Conservation (phyloP, 495 filamentous ascomycete species). For the Aspergillus nanangensis region DNA sequence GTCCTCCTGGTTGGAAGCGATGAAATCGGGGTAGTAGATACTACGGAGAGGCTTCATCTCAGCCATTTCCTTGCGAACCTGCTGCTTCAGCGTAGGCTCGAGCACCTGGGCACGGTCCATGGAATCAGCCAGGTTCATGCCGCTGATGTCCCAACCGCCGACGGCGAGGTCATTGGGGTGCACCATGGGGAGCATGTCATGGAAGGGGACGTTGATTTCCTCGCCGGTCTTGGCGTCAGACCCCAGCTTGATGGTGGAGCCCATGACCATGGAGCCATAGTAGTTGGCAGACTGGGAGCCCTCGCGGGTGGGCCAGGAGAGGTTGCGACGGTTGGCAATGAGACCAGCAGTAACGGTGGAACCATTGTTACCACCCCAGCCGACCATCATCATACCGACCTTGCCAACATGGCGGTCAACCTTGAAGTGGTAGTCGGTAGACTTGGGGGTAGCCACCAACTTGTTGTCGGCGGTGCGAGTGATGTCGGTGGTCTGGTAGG, state of each 20-base stretch:
- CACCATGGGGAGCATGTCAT: slow-evolving; percentile 90
- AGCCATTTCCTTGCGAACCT: slow-evolving; percentile 90
- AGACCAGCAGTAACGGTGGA: slow-evolving; percentile 97
- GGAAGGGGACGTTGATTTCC: slow-evolving; percentile 96
- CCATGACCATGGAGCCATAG: slow-evolving; percentile 96
- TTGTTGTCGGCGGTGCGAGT: slow-evolving; percentile 68
- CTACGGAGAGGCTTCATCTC: slow-evolving; percentile 84
- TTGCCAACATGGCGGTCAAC: slow-evolving; percentile 90
- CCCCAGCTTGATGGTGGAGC: slow-evolving; percentile 93
- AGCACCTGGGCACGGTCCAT: slow-evolving; percentile 97
- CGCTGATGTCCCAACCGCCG: slow-evolving; percentile 96
- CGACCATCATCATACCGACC: slow-evolving; percentile 95
- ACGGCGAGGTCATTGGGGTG: slow-evolving; percentile 95
- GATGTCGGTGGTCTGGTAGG: slow-evolving; percentile 89
- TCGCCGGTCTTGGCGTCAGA: slow-evolving; percentile 76
- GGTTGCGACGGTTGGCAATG: slow-evolving; percentile 82
- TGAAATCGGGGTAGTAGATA: slow-evolving; percentile 99
- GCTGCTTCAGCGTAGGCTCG: slow-evolving; percentile 83
- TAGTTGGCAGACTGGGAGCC: slow-evolving; percentile 85
- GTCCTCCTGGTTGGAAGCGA: slow-evolving; percentile 96
- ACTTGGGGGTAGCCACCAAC: slow-evolving; percentile 78
- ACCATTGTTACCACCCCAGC: slow-evolving; percentile 98
- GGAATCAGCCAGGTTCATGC: slow-evolving; percentile 78
- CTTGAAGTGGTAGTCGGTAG: slow-evolving; percentile 95
- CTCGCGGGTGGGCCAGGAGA: slow-evolving; percentile 91